Base-by-base conservation (phyloP, 345 rosid species). In the Syzygium aqueum region DNA sequence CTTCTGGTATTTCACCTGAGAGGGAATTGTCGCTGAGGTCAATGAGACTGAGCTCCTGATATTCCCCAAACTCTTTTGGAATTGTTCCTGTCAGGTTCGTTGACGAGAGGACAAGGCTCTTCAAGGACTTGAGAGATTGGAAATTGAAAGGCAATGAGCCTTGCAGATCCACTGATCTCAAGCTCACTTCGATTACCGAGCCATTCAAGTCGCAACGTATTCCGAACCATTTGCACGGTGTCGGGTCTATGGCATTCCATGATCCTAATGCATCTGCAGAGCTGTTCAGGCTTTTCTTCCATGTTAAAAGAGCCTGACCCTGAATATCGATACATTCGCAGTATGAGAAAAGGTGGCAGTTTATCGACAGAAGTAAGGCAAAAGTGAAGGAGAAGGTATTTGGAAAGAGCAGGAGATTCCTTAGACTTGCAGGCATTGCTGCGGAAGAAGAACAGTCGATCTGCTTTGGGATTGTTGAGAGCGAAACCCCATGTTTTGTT, bases 391-490 rank as follows among this genome's bases (percentile, higher is more conserved):
- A 86, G 90, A 90, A 86, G 77, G 88, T 85, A 80, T 88, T 83
- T 33, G 88, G 87, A 85, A 84, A 61, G 85, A 65, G 88, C 27
- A 56, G 86, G 85, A 73, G 87, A 83, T 92, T 91, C 77, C 91
- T 91, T 89, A 77, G 90, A 88, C 88, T 57, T 87, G 92, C 88
- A 91, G 94, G 85, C 94, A 92, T 92, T 90, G 87, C 87, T 85
- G 85, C 11, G 28, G 86, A 56, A 53, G 57, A 19, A 57, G 86
- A 46, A 61, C 78, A 78, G 86, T 14, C 37, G 87, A 85, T 88
- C 89, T 85, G 87, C 56, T 56, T 88, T 80, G 89, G 89, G 89
- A 88, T 88, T 86, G 89, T 23, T 82, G 89, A 88, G 87, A 87
- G 85, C 40, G 87, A 46, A 87, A 86, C 85, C 87, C 87, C 86